phyloP scores from a whole-genome alignment of 352 stramenopile genomes.

The Globisporangium canariense region DNA sequence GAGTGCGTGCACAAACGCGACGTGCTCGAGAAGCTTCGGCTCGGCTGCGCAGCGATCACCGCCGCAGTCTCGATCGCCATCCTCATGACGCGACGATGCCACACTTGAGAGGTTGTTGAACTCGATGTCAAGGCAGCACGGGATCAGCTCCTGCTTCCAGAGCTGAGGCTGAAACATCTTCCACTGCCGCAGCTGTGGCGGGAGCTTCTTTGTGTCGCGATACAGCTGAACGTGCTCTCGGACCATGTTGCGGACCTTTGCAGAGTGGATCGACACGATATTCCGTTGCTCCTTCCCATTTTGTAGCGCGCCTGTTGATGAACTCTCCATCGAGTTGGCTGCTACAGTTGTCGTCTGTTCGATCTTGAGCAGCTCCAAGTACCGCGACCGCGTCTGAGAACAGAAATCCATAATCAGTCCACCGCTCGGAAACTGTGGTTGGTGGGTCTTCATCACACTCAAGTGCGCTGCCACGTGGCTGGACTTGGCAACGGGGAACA shows the following conservation, averaged over 20 bases:
- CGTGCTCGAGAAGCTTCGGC: slow-evolving; percentile 12
- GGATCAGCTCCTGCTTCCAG: slow-evolving; percentile 35
- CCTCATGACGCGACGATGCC: background rate
- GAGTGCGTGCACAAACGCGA: slow-evolving; percentile 26
- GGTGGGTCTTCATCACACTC: slow-evolving; percentile 37
- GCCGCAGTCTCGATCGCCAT: background rate
- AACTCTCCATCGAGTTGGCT: background rate
- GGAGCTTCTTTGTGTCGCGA: slow-evolving; percentile 17
- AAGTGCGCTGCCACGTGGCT: slow-evolving; percentile 30
- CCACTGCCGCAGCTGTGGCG: slow-evolving; percentile 27
- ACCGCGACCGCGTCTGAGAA: slow-evolving; percentile 24
- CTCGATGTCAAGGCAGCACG: slow-evolving; percentile 31
- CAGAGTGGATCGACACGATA: background rate
- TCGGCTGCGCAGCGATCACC: background rate
- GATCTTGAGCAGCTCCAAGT: slow-evolving; percentile 18
- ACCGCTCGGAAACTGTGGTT: slow-evolving; percentile 18
- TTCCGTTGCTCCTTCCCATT: background rate
- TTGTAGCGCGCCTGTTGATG: background rate
- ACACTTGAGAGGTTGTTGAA: slow-evolving; percentile 2
- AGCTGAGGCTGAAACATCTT: slow-evolving; percentile 31
- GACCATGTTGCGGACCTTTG: slow-evolving; percentile 20
- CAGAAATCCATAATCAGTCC: slow-evolving; percentile 36
- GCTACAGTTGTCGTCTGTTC: slow-evolving; percentile 15
- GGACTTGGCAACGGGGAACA: slow-evolving; percentile 1
- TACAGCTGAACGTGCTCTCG: slow-evolving; percentile 25